phyloP scores from a whole-genome alignment of 164 flowering plant species.

The Nelumbo lutea region DNA sequence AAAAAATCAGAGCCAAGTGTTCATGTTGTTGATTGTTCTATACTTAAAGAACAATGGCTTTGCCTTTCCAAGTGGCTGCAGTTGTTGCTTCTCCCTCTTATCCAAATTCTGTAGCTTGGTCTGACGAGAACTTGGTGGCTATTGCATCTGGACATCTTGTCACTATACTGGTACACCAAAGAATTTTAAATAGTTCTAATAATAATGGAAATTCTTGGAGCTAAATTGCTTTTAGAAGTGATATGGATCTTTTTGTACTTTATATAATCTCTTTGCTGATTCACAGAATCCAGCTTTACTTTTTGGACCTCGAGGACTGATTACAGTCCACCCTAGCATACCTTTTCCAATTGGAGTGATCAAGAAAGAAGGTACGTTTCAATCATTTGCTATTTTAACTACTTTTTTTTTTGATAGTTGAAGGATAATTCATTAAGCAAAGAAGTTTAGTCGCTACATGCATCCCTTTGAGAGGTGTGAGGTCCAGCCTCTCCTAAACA shows the following conservation, averaged over 20 bases:
- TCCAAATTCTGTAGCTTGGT: conserved; percentile 81
- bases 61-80: conserved; percentile 46
- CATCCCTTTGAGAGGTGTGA: too few relatives aligned
- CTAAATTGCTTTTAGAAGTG: neutral
- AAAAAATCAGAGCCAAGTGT: too few relatives aligned
- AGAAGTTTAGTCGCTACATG: too few relatives aligned
- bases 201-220: neutral
- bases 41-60: neutral
- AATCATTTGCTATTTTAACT: too few relatives aligned
- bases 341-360: conserved; percentile 67
- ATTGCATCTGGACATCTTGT: conserved; percentile 73
- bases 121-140: conserved; percentile 84
- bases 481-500: too few relatives aligned
- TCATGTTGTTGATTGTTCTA: too few relatives aligned
- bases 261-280: conserved; percentile 8
- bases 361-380: conserved; percentile 43
- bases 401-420: too few relatives aligned
- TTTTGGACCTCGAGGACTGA: conserved; percentile 63
- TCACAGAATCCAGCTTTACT: conserved; percentile 69
- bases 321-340: conserved; percentile 37
- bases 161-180: conserved; percentile 54
- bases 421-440: too few relatives aligned
- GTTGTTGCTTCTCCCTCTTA: conserved; percentile 55
- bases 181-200: too few relatives aligned
- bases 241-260: neutral